Conservation (phyloP, 1,284 basidiomycete genomes). For the Apiotrichum montevideense region DNA sequence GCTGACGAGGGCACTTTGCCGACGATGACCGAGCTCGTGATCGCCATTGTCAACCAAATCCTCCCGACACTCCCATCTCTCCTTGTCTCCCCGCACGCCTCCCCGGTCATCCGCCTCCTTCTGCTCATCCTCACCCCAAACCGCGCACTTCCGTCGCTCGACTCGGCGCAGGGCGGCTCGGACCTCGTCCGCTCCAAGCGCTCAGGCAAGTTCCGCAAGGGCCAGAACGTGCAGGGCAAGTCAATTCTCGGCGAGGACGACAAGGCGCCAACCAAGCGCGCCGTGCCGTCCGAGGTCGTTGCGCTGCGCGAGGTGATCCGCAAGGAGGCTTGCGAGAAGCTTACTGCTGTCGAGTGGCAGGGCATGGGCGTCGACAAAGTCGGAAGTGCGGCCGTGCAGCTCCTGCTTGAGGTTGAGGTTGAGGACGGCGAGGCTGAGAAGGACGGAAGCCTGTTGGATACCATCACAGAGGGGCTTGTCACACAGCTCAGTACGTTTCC, state of each 20-base stretch:
- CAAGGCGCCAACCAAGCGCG: constrained; percentile 30
- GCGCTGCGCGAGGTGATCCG: constrained; percentile 48
- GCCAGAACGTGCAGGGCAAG: constrained; percentile 43
- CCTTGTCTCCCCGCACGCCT: constrained; percentile 75
- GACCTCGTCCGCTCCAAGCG: constrained; percentile 44
- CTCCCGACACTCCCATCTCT: constrained; percentile 58
- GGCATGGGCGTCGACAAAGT: constrained; percentile 73
- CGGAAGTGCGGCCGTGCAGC: constrained; percentile 74
- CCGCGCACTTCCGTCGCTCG: constrained; percentile 49
- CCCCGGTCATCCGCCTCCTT: constrained; percentile 75
- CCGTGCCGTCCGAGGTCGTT: constrained; percentile 18
- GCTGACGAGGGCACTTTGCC: constrained; percentile 57
- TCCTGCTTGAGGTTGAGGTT: constrained; percentile 71
- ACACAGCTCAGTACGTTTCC: constrained; percentile 55
- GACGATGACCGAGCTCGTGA: constrained; percentile 54
- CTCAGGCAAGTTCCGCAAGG: constrained; percentile 42
- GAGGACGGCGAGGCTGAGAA: constrained; percentile 57
- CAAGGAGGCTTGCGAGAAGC: constrained; percentile 52
- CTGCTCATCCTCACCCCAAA: constrained; percentile 61
- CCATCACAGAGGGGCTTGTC: constrained; percentile 71
- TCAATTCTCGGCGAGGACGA: constrained; percentile 40
- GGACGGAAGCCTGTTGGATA: constrained; percentile 71
- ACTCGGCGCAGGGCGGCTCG: constrained; percentile 25
- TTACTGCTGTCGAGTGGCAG: constrained; percentile 69
- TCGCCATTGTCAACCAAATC: constrained; percentile 12